Base-by-base conservation (phyloP, 192 early-diverging fungal species). In the Coemansia sp. region DNA sequence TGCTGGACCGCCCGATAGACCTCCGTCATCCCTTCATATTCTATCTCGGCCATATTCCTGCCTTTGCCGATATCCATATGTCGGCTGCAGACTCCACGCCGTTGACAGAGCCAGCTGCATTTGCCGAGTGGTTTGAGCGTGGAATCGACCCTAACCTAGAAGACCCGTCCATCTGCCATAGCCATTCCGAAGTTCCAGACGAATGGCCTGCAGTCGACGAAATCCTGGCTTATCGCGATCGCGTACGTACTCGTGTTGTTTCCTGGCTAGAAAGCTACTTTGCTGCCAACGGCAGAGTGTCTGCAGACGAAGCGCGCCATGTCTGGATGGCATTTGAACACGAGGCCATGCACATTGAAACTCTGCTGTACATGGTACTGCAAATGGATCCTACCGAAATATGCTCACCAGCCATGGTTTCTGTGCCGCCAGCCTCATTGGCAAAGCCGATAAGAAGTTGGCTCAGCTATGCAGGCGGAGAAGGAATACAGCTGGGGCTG, bases 341-440 rank as follows among this genome's bases (percentile, higher is more conserved):
- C 64, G 89, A 97, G 56, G 92, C 87, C 1, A 88, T 94, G 92
- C 94, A 97, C 54, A 66, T 93, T 7, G 94, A 97, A 65, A 97
- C 94, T 0, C 36, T 96, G 15, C 67, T 96, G 2, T 93, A 94
- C 57, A 97, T 97, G 92, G 65, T 93, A 3, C 76, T 92, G 5
- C 94, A 75, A 38, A 64, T 75, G 71, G 6, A 41, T 5, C 71
- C 71, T n/a, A 17, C 9, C 14, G 45, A 65, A 7, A 76, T 69
- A 4, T 14, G 41, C 36, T 20, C 72, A 36, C 78, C 79, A 0
- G 16, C 40, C 4, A 21, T 26, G 14, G 36, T 32, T 21, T 28
- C 26, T 6, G 63, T 55, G 51, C 53, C 14, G 11, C 54, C 37
- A 16, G 38, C 5, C 6, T 15, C 0, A 53, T 53, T 56, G 44